Conservation (phyloP, 257 asterid genomes). For the Solanum sparsipilum region DNA sequence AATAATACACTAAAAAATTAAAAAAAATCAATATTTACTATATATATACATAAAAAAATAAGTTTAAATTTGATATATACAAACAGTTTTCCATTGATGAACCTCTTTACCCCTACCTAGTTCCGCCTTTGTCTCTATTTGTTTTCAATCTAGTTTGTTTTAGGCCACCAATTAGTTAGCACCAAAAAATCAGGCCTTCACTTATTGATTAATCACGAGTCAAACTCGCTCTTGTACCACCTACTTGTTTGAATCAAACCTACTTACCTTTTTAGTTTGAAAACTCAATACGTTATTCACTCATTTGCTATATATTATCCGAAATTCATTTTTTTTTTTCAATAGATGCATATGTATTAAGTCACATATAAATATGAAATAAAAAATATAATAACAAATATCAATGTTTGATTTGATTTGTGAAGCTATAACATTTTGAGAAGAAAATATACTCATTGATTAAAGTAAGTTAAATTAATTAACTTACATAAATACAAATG, state of each 20-base stretch:
- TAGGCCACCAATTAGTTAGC: not conserved
- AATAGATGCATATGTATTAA: not conserved
- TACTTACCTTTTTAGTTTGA: not conserved
- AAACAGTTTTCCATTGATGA: too few relatives aligned
- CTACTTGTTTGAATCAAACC: not conserved
- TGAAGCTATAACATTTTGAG: not conserved
- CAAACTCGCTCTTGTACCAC: not conserved
- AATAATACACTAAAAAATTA: accelerated
- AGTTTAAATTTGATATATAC: too few relatives aligned
- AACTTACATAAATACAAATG: not conserved
- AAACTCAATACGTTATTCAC: not conserved
- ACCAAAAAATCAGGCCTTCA: not conserved
- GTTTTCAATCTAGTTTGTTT: not conserved
- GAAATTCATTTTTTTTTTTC: not conserved
- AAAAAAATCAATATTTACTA: too few relatives aligned
- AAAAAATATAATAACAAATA: not conserved
- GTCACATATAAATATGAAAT: not conserved
- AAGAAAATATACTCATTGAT: not conserved
- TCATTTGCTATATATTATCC: not conserved
- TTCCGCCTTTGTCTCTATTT: not conserved
- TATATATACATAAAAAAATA: too few relatives aligned
- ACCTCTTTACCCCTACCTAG: accelerated
- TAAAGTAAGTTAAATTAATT: not conserved
- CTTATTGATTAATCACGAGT: not conserved
- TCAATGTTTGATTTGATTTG: not conserved